Percentiles rank a stretch among this genome's conserved stretches.
phyloP scores from a whole-genome alignment of 352 stramenopile genomes.

The Globisporangium nunn region DNA sequence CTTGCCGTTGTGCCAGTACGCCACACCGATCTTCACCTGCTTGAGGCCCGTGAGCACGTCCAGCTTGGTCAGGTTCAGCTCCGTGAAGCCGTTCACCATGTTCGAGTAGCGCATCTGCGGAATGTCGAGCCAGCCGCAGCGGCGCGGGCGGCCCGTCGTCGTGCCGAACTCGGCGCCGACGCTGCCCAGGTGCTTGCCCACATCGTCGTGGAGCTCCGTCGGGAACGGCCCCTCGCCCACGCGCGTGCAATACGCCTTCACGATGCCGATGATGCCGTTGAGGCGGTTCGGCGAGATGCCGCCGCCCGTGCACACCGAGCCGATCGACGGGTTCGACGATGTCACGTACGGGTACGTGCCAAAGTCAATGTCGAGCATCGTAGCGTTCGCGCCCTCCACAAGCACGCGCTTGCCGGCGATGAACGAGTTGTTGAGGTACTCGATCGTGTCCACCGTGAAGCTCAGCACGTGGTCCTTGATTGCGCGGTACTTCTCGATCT shows the following conservation, averaged over 20 bases:
- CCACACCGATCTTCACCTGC: conserved; percentile 92
- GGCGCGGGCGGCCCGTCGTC: conserved; percentile 94
- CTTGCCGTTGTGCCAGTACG: conserved; percentile 94
- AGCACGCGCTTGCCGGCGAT: conserved; percentile 95
- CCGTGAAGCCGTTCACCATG: conserved; percentile 94
- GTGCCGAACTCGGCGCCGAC: conserved; percentile 97
- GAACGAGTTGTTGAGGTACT: conserved; percentile 95
- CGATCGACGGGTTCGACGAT: conserved; percentile 96
- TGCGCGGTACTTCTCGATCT: conserved; percentile 78
- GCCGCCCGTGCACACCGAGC: conserved; percentile 95
- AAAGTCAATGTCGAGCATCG: conserved; percentile 99
- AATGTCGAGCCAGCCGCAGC: conserved; percentile 98
- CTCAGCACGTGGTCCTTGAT: conserved; percentile 81
- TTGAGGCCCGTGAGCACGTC: conserved; percentile 97
- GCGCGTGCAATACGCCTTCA: conserved; percentile 99
- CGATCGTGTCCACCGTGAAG: conserved; percentile 95
- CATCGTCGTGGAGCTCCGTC: conserved; percentile 93
- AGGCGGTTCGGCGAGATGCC: conserved; percentile 91
- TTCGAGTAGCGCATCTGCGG: conserved; percentile 92
- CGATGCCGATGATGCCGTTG: conserved; percentile 95
- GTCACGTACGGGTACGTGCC: conserved; percentile 99
- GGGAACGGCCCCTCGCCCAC: conserved; percentile 99
- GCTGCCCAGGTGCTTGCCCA: conserved; percentile 87
- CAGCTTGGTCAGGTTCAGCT: conserved; percentile 98
- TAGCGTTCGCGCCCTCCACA: conserved; percentile 98